These are phyloP conservation scores for Hordeum vulgare DNA, from an alignment of 176 grass and related monocot species.

Conservation along the genomic window MorexV3_pseudomolecules_assembly NC_058524.1:65323052-65323551, in stretches of 20 bases:
- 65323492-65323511: neutral
- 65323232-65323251: neutral
- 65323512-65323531: neutral
- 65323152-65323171: neutral
- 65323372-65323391: neutral
- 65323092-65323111: neutral
- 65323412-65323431: neutral
- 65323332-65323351: neutral
- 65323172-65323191: neutral
- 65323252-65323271: neutral
- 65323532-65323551: too few species aligned
- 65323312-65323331: neutral
- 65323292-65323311: neutral
- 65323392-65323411: neutral
- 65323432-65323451: neutral
- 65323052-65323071: neutral
- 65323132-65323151: neutral
- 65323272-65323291: neutral
- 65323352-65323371: neutral
- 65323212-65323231: neutral
- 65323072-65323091: neutral
- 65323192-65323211: neutral
- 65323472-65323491: neutral
- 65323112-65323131: neutral
- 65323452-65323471: neutral